Evolutionary conservation across 176 grass and related monocot genomes (phyloP).

Genomic region (Canna indica): DNA sequence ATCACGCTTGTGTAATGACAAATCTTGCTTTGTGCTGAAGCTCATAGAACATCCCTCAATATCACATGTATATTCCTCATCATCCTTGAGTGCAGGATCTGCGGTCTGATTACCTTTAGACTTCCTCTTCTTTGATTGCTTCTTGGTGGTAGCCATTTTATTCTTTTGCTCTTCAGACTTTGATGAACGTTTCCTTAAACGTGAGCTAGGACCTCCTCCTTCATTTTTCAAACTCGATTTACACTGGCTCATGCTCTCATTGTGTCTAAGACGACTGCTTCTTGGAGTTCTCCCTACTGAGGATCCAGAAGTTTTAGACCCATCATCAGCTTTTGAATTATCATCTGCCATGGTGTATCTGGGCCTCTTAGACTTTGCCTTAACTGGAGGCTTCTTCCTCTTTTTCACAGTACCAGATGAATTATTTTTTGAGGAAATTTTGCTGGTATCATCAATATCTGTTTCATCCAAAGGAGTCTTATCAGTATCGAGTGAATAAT

Average conservation of each 20-base stretch:
- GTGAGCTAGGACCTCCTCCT: constrained; percentile 21
- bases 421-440: constrained; percentile 7
- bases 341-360: constrained; percentile 22
- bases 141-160: constrained; percentile 34
- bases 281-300: background rate
- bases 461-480: constrained; percentile 17
- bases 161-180: constrained; percentile 28
- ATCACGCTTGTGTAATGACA: constrained; percentile 66
- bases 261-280: background rate
- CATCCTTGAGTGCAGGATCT: constrained; percentile 26
- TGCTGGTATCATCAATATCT: constrained; percentile 26
- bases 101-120: constrained; percentile 29
- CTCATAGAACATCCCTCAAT: constrained; percentile 92
- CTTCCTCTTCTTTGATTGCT: constrained; percentile 38
- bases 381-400: constrained; percentile 22
- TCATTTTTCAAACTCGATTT: constrained; percentile 26
- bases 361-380: constrained; percentile 35
- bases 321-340: constrained; percentile 7
- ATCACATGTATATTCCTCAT: constrained; percentile 54
- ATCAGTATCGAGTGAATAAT: constrained; percentile 5
- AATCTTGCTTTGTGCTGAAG: constrained; percentile 67
- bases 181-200: constrained; percentile 22
- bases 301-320: background rate
- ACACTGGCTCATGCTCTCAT: constrained; percentile 14
- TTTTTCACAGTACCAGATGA: constrained; percentile 29